Evolutionary conservation across 768 basidiomycete genomes (phyloP), one percentile per base, ranked within the genome.

Genomic region (Megacollybia marginata): DNA sequence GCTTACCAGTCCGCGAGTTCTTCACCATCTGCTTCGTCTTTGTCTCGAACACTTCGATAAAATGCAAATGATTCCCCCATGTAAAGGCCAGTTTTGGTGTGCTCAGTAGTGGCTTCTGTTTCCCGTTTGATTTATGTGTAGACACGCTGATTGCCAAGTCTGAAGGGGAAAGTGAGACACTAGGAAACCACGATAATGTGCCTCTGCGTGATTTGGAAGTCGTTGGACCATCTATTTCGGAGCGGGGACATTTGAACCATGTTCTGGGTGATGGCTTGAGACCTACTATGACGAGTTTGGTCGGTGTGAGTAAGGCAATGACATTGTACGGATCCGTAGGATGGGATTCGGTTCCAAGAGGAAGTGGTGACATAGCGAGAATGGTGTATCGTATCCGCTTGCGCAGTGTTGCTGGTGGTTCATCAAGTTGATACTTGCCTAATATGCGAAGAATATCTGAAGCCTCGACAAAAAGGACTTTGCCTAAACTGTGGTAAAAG

Each of bases 401-500:
- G 38, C 72, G 75, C 45, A 71, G 71, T 52, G 68, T 67, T 18
- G 66, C 62, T 20, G 61, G 40, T 19, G 62, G 46, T 2, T 55
- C 42, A 40, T 73, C 72, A 28, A 83, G 79, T 4, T 89, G 88
- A 59, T 97, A 95, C 58, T 86, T 89, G 1, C 96, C 96, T 2
- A 98, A 75, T 47, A 99, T 90, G 15, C 96, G 84, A 42, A 98
- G 76, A 33, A 90, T 91, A 62, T 99, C 96, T 13, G 89, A 83
- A 11, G 94, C 93, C 43, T 97, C 94, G 6, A 99, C 85, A 55
- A 96, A 96, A 12, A 98, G 73, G 10, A 98, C 85, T 63, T 91
- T 94, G 23, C 96, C 92, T 4, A 99, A 70, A 48, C 87, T 89
- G 66, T 97, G 94, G 62, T 91, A 96, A 66, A 99, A 99, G 0